Percentiles rank a stretch among this genome's conserved stretches.
These are phyloP conservation scores for Fragosphaeria purpurea DNA, from an alignment of 2,329 filamentous ascomycete species.

Conservation along the genomic window DNA sequence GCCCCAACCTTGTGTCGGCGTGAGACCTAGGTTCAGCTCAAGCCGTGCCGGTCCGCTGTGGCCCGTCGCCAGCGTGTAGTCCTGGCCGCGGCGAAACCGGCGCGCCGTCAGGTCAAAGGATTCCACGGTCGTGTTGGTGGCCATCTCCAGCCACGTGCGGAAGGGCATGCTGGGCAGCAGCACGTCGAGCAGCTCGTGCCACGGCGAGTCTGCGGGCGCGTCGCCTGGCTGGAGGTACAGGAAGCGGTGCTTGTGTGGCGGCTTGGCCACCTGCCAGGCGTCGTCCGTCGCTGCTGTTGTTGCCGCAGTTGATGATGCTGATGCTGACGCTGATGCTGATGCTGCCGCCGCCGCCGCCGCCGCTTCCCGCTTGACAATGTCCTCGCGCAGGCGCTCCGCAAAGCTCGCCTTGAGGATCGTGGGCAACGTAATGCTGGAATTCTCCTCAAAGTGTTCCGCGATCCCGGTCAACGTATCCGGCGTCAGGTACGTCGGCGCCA, in stretches of 20 bases:
- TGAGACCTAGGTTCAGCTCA: conserved; percentile 80
- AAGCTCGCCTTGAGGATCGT: conserved; percentile 74
- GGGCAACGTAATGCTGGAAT: conserved; percentile 74
- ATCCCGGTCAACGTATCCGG: conserved; percentile 84
- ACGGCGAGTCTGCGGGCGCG: conserved; percentile 39
- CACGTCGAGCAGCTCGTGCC: conserved; percentile 70
- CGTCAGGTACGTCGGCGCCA: conserved; percentile 81
- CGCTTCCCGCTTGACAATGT: conserved; percentile 58
- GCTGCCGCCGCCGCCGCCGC: conserved; percentile 34
- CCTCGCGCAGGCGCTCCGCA: conserved; percentile 56
- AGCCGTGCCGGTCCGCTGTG: conserved; percentile 69
- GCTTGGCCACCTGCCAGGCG: conserved; percentile 66
- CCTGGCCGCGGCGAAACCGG: conserved; percentile 73
- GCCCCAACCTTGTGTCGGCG: conserved; percentile 78
- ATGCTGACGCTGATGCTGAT: no score
- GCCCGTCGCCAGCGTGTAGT: conserved; percentile 88
- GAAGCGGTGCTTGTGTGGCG: conserved; percentile 92
- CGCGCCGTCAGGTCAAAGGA: conserved; percentile 72
- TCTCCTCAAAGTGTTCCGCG: conserved; percentile 66
- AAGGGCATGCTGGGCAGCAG: conserved; percentile 80
- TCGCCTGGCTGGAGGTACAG: conserved; percentile 60
- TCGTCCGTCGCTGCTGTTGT: conserved; percentile 37
- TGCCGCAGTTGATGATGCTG: not conserved
- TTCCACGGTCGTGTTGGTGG: conserved; percentile 65
- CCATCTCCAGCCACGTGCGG: conserved; percentile 76